Evolutionary conservation across 306 rosid genomes (phyloP), one percentile per base, ranked within the genome.

Genomic region (Castanopsis chinensis): DNA sequence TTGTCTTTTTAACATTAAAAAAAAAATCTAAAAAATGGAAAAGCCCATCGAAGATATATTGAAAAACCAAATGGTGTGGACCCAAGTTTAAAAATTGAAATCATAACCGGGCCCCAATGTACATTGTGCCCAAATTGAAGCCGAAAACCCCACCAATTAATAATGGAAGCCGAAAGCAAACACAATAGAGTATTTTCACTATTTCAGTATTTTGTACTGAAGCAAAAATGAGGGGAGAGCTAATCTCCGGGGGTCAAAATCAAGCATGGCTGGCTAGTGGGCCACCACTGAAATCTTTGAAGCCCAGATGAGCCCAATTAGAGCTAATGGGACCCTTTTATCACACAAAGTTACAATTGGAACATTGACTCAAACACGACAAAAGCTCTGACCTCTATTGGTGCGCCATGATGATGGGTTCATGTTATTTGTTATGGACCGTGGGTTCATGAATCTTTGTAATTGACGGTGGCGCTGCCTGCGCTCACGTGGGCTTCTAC

Each of bases 191-290:
- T 8, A 41, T 41, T 9, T 10, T 9, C 12, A 21, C 30, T 6
- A 59, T 58, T 10, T 9, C 12, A 21, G 17, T 6, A 59, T 58
- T 23, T 59, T 20, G 65, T 27, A 6, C 21, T 21, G 65, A 59
- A 9, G 65, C 33, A 10, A 59, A 10, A 59, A 23, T 12, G 12
- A 59, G 5, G 23, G 33, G 54, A 2, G 69, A 69, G 81, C 65
- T 21, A 18, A 19, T 14, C 32, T 17, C 53, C 3, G 70, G 15
- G 75, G 61, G 80, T 77, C 85, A 78, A 73, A 77, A 77, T 81
- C 75, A 20, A 77, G 23, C 4, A 23, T 14, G 60, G 78, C 78
- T 63, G 85, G 61, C 72, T 41, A 52, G 21, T 72, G 78, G 79
- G 75, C 71, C 82, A 45, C 70, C 41, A n/a, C 77, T 57, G 5